Conservation (phyloP, 345 rosid species). For the Syzygium oleosum region DNA sequence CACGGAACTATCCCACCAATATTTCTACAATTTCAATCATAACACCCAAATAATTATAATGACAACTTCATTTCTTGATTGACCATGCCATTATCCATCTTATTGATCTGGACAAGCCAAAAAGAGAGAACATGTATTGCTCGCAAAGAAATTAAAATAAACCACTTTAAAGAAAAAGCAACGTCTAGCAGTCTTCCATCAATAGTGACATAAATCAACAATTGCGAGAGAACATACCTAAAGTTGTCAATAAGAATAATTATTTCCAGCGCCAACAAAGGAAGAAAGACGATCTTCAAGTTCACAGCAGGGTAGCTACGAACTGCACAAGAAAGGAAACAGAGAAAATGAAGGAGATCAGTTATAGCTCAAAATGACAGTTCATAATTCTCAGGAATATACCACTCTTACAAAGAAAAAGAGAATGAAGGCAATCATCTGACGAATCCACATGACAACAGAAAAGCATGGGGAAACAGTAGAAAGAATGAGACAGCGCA, state of each 20-base stretch:
- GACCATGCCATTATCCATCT: not conserved
- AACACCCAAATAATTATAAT: not conserved
- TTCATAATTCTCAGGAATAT: not conserved
- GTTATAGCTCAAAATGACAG: not conserved
- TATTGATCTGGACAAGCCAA: not conserved
- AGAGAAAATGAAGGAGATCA: not conserved
- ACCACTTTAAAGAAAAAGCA: not conserved
- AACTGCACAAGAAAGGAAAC: conserved; percentile 22
- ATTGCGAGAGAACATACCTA: conserved; percentile 35
- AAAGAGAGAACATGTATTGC: not conserved
- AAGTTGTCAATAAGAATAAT: conserved; percentile 78
- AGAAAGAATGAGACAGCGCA: not conserved
- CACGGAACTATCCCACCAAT: not conserved
- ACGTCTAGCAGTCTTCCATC: not conserved
- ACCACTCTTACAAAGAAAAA: not conserved
- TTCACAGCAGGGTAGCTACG: conserved; percentile 50
- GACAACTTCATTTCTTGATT: not conserved
- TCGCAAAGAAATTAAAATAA: not conserved
- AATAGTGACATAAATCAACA: not conserved
- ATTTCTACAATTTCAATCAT: not conserved
- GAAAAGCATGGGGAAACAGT: not conserved
- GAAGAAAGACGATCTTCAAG: conserved; percentile 91
- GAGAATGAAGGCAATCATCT: not conserved
- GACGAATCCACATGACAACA: not conserved
- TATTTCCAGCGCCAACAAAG: conserved; percentile 69